Conservation (phyloP, 2,329 filamentous ascomycete species). For the Amesomyces nigricolor region DNA sequence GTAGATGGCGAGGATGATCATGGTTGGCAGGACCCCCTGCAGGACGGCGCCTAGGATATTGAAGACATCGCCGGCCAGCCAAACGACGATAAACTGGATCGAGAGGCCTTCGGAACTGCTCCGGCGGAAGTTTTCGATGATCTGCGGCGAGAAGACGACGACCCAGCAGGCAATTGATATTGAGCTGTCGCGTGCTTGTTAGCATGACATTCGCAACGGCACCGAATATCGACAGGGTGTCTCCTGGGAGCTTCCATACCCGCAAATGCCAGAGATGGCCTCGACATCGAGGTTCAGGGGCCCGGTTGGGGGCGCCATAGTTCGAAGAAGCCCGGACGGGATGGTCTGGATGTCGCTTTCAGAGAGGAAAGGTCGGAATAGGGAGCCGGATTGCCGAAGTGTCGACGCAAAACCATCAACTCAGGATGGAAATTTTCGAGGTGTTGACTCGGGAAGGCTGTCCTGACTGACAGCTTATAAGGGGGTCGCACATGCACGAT, state of each 20-base stretch:
- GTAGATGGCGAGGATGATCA: conserved; percentile 84
- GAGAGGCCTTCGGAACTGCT: conserved; percentile 82
- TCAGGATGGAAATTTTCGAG: too few relatives aligned
- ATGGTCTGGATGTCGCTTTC: neutral
- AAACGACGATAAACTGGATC: conserved; percentile 85
- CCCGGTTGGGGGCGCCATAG: conserved; percentile 50
- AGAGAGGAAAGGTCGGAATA: neutral
- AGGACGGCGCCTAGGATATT: conserved; percentile 91
- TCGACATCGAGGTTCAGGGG: conserved; percentile 75
- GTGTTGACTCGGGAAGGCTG: neutral
- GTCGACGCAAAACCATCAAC: neutral
- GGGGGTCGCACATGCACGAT: neutral
- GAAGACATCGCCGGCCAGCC: conserved; percentile 91
- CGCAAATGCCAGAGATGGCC: conserved; percentile 87
- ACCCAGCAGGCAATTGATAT: conserved; percentile 98
- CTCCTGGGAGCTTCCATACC: conserved; percentile 43
- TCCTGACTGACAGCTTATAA: neutral
- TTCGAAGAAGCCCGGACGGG: neutral
- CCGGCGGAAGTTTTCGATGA: conserved; percentile 88
- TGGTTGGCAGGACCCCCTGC: conserved; percentile 80
- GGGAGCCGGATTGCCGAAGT: neutral
- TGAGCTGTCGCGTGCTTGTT: conserved; percentile 50
- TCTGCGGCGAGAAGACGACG: conserved; percentile 94
- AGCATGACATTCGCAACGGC: conserved; percentile 4
- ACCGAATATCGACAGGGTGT: neutral